A percentile compares a stretch with the other conserved stretches of the same genome.
These are phyloP conservation scores for Colletotrichum cordylinicola DNA, from an alignment of 2,329 filamentous ascomycete genomes.

Conservation along the genomic window DNA sequence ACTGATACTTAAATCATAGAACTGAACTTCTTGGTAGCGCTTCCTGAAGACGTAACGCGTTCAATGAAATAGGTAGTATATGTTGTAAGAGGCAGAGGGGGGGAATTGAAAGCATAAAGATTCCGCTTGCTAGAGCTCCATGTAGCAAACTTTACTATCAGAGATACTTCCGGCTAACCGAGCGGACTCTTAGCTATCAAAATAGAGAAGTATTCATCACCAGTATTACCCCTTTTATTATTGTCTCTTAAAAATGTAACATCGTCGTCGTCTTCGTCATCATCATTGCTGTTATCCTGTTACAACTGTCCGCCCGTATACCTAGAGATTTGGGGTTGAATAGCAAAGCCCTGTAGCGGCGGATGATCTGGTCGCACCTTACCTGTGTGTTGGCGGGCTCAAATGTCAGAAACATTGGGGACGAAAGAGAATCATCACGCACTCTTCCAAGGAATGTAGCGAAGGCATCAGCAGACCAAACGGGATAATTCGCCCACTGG, in stretches of 20 bases:
- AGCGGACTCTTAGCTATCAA: neutral
- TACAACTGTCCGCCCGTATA: neutral
- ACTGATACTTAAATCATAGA: rapidly evolving
- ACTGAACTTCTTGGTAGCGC: neutral
- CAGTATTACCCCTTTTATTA: neutral
- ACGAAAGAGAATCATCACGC: neutral
- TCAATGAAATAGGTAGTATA: neutral
- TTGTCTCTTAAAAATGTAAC: too few species aligned
- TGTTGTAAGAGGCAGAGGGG: neutral
- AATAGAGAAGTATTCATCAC: neutral
- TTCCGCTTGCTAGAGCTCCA: too few species aligned
- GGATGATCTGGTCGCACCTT: neutral
- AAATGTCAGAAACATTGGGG: neutral
- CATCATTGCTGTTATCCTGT: neutral
- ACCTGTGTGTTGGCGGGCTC: neutral
- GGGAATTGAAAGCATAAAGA: neutral
- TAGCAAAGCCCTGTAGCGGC: neutral
- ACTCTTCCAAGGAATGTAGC: neutral
- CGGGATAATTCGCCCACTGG: neutral
- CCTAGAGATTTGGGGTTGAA: neutral
- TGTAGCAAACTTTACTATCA: too few species aligned
- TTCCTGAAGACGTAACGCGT: neutral
- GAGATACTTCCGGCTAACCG: neutral
- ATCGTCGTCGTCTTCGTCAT: neutral
- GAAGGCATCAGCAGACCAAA: neutral